Conservation (phyloP, 2,329 filamentous ascomycete species). For the Mycosphaerelloides madeirae region DNA sequence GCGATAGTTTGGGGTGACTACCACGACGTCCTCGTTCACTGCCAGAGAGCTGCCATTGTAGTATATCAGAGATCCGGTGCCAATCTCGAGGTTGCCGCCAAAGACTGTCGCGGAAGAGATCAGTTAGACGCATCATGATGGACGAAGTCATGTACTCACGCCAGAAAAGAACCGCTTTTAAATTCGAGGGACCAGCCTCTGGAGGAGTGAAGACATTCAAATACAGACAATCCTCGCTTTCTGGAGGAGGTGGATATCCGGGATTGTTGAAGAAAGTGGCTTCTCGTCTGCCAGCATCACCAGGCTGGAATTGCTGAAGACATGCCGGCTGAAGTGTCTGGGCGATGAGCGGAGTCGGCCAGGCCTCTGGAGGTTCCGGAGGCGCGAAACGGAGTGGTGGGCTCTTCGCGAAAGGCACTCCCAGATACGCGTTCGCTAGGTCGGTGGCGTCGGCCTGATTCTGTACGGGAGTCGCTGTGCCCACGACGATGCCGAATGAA, state of each 20-base stretch:
- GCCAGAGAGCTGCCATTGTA: constrained; percentile 19
- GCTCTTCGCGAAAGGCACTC: constrained; percentile 17
- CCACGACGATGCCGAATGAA: constrained; percentile 14
- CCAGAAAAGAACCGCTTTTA: constrained; percentile 20
- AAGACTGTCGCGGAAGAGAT: constrained; percentile 1
- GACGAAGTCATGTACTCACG: no score
- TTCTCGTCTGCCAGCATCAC: constrained; percentile 4
- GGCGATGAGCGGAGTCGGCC: constrained; percentile 9
- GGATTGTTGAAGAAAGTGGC: constrained; percentile 18
- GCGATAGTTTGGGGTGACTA: constrained; percentile 19
- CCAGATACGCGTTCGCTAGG: constrained; percentile 16
- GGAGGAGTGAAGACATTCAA: constrained; percentile 16
- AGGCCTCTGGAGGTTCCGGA: constrained; percentile 11
- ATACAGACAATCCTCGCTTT: constrained; percentile 20
- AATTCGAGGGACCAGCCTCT: constrained; percentile 8
- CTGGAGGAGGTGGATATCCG: constrained; percentile 7
- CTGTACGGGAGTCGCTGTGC: constrained; percentile 14
- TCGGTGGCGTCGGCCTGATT: constrained; percentile 15
- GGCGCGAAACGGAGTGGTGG: constrained; percentile 19
- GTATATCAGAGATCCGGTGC: constrained; percentile 13
- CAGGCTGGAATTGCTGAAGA: constrained; percentile 20
- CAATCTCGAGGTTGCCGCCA: constrained; percentile 16
- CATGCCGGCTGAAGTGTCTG: constrained; percentile 14
- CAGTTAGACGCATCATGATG: no score
- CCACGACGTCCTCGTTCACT: constrained; percentile 19